Percentiles rank a stretch among this genome's conserved stretches.
Conservation (phyloP, 495 filamentous ascomycete genomes). For the Darksidea phi region DNA sequence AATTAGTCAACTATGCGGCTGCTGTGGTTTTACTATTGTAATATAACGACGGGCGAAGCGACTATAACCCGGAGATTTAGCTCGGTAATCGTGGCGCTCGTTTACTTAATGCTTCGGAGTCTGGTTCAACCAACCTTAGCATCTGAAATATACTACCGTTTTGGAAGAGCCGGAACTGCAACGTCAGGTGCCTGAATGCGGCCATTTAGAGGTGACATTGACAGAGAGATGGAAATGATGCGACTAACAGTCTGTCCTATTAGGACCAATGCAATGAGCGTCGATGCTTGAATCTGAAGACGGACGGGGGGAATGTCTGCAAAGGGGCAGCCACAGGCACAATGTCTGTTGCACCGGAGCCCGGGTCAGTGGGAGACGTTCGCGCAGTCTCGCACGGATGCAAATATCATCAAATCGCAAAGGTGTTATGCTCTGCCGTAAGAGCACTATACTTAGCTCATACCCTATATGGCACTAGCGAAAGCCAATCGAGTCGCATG, state of each 20-base stretch:
- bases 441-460: not conserved
- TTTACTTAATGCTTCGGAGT: not conserved
- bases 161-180: too few species aligned
- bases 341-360: not conserved
- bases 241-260: too few species aligned
- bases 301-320: not conserved
- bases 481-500: too few species aligned
- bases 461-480: too few species aligned
- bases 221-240: too few species aligned
- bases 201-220: too few species aligned
- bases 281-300: too few species aligned
- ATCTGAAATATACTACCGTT: not conserved
- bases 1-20: slow-evolving; percentile 1
- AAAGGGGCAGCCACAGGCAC: not conserved
- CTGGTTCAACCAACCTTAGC: not conserved
- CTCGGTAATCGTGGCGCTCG: not conserved
- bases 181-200: too few species aligned
- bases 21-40: not conserved
- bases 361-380: not conserved
- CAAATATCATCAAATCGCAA: not conserved
- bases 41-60: not conserved
- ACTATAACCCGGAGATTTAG: not conserved
- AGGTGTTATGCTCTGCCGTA: not conserved
- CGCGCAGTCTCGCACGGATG: not conserved
- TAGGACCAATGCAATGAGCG: too few species aligned